Evolutionary conservation across 148 eudicot species (phyloP).

Genomic region (Rhododendron griersonianum): DNA sequence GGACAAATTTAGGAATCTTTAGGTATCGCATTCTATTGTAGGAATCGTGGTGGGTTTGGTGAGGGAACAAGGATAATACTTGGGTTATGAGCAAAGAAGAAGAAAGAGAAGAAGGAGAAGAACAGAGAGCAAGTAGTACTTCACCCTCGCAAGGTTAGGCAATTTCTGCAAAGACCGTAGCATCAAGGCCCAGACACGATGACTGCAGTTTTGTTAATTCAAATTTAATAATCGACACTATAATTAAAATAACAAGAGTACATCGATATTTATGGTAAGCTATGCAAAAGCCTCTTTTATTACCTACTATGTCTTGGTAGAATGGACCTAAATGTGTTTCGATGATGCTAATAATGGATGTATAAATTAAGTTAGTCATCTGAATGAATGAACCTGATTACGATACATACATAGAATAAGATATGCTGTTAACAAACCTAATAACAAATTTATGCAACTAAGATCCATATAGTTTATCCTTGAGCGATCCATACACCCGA

Average conservation of each 20-base stretch:
- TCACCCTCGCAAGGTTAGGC: neutral
- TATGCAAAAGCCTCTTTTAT: neutral
- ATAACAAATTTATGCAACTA: neutral
- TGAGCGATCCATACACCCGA: neutral
- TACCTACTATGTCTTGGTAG: neutral
- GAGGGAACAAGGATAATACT: neutral
- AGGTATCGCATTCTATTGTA: neutral
- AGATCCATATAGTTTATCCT: neutral
- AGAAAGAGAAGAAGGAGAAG: neutral
- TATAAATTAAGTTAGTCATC: neutral
- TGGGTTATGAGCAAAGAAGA: neutral
- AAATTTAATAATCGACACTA: neutral
- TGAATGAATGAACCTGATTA: neutral
- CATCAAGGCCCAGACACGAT: neutral
- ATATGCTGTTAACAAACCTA: neutral
- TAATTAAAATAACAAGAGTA: neutral
- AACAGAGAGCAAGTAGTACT: neutral
- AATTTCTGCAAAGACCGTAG: neutral
- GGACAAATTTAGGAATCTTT: neutral
- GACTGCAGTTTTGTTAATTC: neutral
- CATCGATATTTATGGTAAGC: neutral
- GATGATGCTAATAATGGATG: neutral
- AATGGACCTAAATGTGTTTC: neutral
- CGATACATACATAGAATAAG: neutral
- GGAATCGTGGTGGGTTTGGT: neutral